Percentiles rank a stretch among this genome's conserved stretches.
Evolutionary conservation across 208 protist genomes (phyloP).

Genomic region (Wallacemonas sp.): DNA sequence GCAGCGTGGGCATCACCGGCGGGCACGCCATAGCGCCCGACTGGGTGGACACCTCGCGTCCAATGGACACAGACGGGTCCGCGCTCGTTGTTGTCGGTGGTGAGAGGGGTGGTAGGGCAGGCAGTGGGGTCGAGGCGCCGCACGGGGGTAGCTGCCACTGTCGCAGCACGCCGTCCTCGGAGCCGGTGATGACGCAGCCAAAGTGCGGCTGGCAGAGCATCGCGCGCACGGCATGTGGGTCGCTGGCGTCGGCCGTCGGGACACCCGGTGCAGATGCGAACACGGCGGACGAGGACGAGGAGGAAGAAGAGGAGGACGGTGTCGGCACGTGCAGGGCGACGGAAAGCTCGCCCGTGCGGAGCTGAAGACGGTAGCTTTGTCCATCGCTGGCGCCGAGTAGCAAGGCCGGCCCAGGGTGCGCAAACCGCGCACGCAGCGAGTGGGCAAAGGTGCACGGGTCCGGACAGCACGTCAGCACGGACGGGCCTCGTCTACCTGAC

Average conservation of each 20-base stretch:
- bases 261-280: too few species aligned
- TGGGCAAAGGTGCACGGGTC: slow-evolving; percentile 32
- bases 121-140: neutral
- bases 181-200: slow-evolving; percentile 56
- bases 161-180: slow-evolving; percentile 65
- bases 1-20: neutral
- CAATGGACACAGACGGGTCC: too few species aligned
- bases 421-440: slow-evolving; percentile 18
- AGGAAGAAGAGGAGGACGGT: too few species aligned
- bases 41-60: neutral
- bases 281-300: too few species aligned
- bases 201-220: slow-evolving; percentile 49
- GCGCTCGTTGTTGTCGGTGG: neutral
- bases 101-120: neutral
- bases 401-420: slow-evolving; percentile 29
- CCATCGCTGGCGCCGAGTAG: slow-evolving; percentile 46
- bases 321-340: slow-evolving; percentile 25
- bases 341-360: slow-evolving; percentile 22
- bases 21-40: neutral
- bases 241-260: neutral
- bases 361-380: slow-evolving; percentile 30
- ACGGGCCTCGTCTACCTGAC: neutral
- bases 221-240: slow-evolving; percentile 28
- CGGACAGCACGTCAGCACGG: slow-evolving; percentile 25
- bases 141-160: slow-evolving; percentile 37